A percentile compares a stretch with the other conserved stretches of the same genome.
Evolutionary conservation across 2,329 filamentous ascomycete genomes (phyloP).

Genomic region (Sporothrix schenckii): DNA sequence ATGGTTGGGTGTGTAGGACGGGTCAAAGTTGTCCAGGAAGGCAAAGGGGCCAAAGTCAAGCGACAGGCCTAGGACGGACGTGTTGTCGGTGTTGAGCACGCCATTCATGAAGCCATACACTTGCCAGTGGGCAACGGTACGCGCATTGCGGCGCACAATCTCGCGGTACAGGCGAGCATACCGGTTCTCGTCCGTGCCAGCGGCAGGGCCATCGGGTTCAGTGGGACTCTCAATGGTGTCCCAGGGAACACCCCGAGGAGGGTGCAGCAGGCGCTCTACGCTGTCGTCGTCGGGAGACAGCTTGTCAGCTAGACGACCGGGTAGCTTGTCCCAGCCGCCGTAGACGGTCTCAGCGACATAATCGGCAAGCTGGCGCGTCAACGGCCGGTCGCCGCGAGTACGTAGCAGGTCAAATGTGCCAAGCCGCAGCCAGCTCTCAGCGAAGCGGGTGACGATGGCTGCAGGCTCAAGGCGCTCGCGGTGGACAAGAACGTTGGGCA

Average conservation of each 20-base stretch:
- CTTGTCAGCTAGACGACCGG: conserved; percentile 58
- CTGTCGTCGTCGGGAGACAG: conserved; percentile 23
- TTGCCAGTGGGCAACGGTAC: conserved; percentile 91
- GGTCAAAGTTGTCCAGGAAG: conserved; percentile 97
- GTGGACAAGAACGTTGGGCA: conserved; percentile 71
- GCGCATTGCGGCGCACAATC: conserved; percentile 80
- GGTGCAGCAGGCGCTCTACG: conserved; percentile 18
- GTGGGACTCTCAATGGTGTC: conserved; percentile 32
- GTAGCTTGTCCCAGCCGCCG: conserved; percentile 82
- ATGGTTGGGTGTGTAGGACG: conserved; percentile 92
- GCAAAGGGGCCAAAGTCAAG: conserved; percentile 97
- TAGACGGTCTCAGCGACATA: conserved; percentile 89
- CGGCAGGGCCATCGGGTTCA: conserved; percentile 46
- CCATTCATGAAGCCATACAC: conserved; percentile 99
- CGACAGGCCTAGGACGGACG: conserved; percentile 82
- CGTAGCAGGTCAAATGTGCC: conserved; percentile 96
- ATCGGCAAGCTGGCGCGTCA: conserved; percentile 74
- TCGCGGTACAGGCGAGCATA: conserved; percentile 87
- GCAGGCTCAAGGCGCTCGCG: conserved; percentile 85
- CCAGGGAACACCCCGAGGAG: conserved; percentile 38
- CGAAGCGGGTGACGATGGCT: conserved; percentile 89
- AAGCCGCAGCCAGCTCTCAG: conserved; percentile 86
- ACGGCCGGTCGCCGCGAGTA: conserved; percentile 73
- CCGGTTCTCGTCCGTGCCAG: conserved; percentile 73
- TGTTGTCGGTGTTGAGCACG: conserved; percentile 97